phyloP scores from a whole-genome alignment of 176 grass and related monocot species.

The Carex pumila region DNA sequence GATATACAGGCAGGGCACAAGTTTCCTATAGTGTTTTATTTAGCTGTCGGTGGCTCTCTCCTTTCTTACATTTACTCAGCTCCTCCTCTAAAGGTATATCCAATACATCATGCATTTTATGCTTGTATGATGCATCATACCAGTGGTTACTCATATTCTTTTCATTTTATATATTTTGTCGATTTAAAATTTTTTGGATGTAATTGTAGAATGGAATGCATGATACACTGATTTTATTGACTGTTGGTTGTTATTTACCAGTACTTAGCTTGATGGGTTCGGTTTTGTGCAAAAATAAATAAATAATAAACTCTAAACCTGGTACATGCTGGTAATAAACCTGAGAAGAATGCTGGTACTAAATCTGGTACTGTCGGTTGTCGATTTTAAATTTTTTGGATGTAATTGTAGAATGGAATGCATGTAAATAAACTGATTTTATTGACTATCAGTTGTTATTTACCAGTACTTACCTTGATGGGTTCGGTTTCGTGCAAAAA shows the following conservation, averaged over 20 bases:
- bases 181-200: background rate
- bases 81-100: constrained; percentile 82
- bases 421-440: background rate
- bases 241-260: too few relatives aligned
- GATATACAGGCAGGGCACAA: constrained; percentile 83
- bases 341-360: too few relatives aligned
- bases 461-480: background rate
- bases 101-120: constrained; percentile 2
- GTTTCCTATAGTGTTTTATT: constrained; percentile 83
- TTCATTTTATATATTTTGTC: background rate
- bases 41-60: constrained; percentile 88
- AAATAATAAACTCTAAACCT: too few relatives aligned
- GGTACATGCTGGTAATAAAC: too few relatives aligned
- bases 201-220: too few relatives aligned
- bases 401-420: background rate
- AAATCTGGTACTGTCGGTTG: too few relatives aligned
- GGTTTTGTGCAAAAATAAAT: too few relatives aligned
- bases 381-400: too few relatives aligned
- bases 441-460: background rate
- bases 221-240: too few relatives aligned
- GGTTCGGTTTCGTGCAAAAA: background rate
- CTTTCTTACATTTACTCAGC: constrained; percentile 97
- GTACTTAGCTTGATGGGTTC: too few relatives aligned
- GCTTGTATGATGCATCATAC: background rate
- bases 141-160: background rate